Percentiles rank a stretch among this genome's conserved stretches.
Evolutionary conservation across 257 asterid genomes (phyloP).

Genomic region (Ehretia macrophylla): DNA sequence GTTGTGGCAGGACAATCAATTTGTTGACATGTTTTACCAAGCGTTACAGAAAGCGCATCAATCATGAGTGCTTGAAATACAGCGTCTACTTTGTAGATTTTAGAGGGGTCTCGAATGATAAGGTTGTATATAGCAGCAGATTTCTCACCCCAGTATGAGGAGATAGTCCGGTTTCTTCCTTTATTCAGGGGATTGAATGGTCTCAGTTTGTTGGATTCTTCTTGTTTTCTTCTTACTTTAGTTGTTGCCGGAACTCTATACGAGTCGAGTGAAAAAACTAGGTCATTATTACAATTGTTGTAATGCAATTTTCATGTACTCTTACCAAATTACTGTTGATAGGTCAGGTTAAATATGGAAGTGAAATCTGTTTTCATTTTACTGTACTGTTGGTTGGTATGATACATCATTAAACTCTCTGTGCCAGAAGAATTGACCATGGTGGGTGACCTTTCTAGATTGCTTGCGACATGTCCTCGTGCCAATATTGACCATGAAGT

Average conservation of each 20-base stretch:
- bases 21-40: slow-evolving; percentile 39
- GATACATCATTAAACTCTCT: too few species aligned
- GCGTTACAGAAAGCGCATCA: slow-evolving; percentile 30
- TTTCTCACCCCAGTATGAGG: background rate
- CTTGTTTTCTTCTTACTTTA: too few species aligned
- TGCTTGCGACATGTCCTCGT: too few species aligned
- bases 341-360: background rate
- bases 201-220: background rate
- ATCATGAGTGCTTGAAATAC: slow-evolving; percentile 16
- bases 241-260: too few species aligned
- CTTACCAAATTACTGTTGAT: background rate
- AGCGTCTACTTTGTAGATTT: slow-evolving; percentile 8
- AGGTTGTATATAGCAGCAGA: slow-evolving; percentile 13
- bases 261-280: too few species aligned
- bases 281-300: background rate
- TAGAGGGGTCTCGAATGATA: background rate
- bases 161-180: background rate
- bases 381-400: background rate
- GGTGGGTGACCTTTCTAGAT: too few species aligned
- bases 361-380: background rate
- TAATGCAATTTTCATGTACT: background rate
- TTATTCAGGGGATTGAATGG: background rate
- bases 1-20: slow-evolving; percentile 37
- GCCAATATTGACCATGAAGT: too few species aligned
- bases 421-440: too few species aligned